phyloP scores from a whole-genome alignment of 768 basidiomycete genomes.

The Mycena vulgaris region DNA sequence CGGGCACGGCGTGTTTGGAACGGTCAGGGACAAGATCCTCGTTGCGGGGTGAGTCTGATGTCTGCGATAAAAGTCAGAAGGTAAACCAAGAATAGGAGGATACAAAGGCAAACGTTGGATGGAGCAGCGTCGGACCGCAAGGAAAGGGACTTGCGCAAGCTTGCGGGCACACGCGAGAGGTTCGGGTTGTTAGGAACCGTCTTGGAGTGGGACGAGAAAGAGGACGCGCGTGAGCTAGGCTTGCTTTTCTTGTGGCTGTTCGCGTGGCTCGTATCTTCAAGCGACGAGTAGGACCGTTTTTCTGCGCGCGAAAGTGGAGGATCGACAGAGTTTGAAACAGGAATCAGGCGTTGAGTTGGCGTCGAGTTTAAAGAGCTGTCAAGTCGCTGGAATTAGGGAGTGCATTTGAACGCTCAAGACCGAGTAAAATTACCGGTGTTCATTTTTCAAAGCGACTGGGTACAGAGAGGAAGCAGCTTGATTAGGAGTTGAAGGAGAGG shows the following conservation, averaged over 20 bases:
- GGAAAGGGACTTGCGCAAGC: constrained; percentile 58
- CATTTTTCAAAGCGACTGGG: neutral
- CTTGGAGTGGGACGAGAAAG: constrained; percentile 4
- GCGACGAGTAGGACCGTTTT: constrained; percentile 31
- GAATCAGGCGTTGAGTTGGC: constrained; percentile 1
- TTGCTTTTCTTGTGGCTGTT: constrained; percentile 29
- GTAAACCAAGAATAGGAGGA: neutral
- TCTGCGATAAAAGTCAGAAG: constrained; percentile 6
- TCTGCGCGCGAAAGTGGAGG: neutral
- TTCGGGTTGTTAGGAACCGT: neutral
- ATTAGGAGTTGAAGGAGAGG: neutral
- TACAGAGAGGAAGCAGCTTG: neutral
- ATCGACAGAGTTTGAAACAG: neutral
- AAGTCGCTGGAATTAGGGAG: neutral
- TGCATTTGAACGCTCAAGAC: neutral
- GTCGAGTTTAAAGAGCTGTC: constrained; percentile 16
- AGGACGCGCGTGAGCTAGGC: constrained; percentile 8
- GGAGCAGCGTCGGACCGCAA: constrained; percentile 49
- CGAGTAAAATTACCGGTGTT: constrained; percentile 7
- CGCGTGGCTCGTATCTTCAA: constrained; percentile 5
- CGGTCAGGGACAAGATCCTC: constrained; percentile 24
- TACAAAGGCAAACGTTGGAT: constrained; percentile 31
- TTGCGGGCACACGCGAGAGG: constrained; percentile 48
- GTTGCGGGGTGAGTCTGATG: neutral
- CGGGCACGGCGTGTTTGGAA: constrained; percentile 24